Conservation (phyloP, 371 early-diverging fungal genomes). For the Conidiobolus incongruus region DNA sequence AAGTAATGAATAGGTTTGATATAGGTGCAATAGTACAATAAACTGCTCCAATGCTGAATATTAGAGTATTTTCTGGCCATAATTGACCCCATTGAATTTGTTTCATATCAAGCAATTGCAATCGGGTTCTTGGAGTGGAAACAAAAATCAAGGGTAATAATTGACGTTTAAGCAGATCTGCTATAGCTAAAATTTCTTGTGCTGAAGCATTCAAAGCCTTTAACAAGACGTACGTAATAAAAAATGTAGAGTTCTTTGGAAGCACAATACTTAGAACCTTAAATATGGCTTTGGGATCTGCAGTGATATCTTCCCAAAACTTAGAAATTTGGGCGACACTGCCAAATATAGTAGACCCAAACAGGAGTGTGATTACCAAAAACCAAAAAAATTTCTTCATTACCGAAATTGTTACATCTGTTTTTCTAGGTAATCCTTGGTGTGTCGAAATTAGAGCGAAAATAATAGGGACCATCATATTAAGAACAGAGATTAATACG, state of each 20-base stretch:
- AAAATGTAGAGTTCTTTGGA: slow-evolving; percentile 51
- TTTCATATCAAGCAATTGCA: neutral
- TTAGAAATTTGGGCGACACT: slow-evolving; percentile 20
- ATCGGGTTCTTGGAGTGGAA: neutral
- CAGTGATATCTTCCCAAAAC: slow-evolving; percentile 12
- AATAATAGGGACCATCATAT: slow-evolving; percentile 49
- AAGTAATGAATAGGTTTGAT: slow-evolving; percentile 19
- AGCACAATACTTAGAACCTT: slow-evolving; percentile 21
- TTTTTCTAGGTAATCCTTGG: slow-evolving; percentile 39
- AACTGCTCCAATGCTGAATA: slow-evolving; percentile 4
- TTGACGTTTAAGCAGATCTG: slow-evolving; percentile 13
- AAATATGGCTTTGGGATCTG: slow-evolving; percentile 14
- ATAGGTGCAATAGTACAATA: slow-evolving; percentile 30
- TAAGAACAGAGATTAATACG: slow-evolving; percentile 34
- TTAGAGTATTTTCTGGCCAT: slow-evolving; percentile 1
- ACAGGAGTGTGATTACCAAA: slow-evolving; percentile 14
- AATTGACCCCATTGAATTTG: neutral
- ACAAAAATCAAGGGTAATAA: neutral
- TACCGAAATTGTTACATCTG: slow-evolving; percentile 30
- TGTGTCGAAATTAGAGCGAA: slow-evolving; percentile 30
- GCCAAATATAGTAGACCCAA: neutral
- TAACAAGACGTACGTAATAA: slow-evolving; percentile 54
- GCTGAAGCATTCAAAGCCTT: slow-evolving; percentile 36
- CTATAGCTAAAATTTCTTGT: slow-evolving; percentile 36
- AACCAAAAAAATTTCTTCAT: slow-evolving; percentile 47